phyloP scores from a whole-genome alignment of 371 early-diverging fungal species.

The Mucor indicus region DNA sequence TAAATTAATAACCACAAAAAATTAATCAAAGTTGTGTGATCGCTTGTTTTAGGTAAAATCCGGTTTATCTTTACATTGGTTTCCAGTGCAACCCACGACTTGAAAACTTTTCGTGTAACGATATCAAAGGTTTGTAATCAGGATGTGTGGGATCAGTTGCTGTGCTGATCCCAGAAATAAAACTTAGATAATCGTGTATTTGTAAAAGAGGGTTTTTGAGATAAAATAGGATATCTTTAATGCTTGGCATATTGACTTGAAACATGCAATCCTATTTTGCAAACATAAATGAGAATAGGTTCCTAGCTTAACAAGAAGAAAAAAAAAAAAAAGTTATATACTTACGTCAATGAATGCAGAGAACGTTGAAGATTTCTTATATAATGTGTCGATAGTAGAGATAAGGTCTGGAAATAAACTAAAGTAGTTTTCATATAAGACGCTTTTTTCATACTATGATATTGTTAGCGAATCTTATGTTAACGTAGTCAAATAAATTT shows the following conservation, averaged over 20 bases:
- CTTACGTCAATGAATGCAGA: slow-evolving; percentile 22
- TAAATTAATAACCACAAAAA: not conserved
- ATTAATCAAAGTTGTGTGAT: not conserved
- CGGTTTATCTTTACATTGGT: slow-evolving; percentile 2
- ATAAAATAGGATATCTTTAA: slow-evolving; percentile 10
- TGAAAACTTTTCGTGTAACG: slow-evolving; percentile 5
- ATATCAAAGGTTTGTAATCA: slow-evolving; percentile 6
- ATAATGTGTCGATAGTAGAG: slow-evolving; percentile 21
- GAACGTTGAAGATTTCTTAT: slow-evolving; percentile 15
- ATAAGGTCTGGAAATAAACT: slow-evolving; percentile 13
- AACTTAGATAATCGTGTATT: slow-evolving; percentile 1
- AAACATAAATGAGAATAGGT: no score
- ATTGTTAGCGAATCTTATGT: no score
- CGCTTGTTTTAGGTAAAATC: no score
- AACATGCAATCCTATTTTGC: not conserved
- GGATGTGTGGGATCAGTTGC: slow-evolving; percentile 21
- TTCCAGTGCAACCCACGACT: slow-evolving; percentile 6
- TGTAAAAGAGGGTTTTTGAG: slow-evolving; percentile 10
- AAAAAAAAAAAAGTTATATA: not conserved
- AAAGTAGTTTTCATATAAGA: slow-evolving; percentile 17
- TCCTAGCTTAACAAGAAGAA: no score
- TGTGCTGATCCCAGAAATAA: slow-evolving; percentile 1
- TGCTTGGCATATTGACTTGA: not conserved
- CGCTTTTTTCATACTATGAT: slow-evolving; percentile 16
- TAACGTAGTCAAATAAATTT: not conserved